These are phyloP conservation scores for Citrullus mucosospermus DNA, from an alignment of 306 rosid genomes.

Conservation along the genomic window DNA sequence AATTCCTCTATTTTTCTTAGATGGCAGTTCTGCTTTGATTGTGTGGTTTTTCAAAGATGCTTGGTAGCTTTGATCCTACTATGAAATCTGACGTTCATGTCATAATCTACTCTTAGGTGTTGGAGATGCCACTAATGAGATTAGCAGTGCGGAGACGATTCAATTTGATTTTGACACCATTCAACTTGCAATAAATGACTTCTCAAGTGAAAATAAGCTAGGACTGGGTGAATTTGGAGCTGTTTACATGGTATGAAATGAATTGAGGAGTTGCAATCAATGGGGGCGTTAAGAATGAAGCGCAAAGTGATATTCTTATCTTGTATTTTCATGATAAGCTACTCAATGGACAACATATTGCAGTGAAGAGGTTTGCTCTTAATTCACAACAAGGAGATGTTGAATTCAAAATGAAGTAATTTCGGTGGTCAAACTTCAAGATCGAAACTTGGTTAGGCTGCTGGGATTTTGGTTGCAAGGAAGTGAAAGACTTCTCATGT, in stretches of 20 bases:
- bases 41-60: neutral
- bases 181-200: neutral
- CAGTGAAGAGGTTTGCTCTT: neutral
- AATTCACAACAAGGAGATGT: neutral
- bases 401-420: neutral
- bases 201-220: neutral
- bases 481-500: neutral
- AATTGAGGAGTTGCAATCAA: neutral
- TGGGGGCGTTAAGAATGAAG: neutral
- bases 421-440: neutral
- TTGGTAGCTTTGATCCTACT: neutral
- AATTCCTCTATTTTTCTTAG: neutral
- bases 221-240: neutral
- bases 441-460: neutral
- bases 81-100: neutral
- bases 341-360: neutral
- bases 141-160: neutral
- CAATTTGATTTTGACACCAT: neutral
- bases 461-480: neutral
- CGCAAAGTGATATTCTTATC: neutral
- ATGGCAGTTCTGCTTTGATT: neutral
- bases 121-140: neutral
- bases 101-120: neutral
- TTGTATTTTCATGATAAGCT: slow-evolving; percentile 10
- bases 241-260: neutral